A percentile compares a stretch with the other conserved stretches of the same genome.
Conservation (phyloP, 345 rosid species). For the Geranium rotundifolium region DNA sequence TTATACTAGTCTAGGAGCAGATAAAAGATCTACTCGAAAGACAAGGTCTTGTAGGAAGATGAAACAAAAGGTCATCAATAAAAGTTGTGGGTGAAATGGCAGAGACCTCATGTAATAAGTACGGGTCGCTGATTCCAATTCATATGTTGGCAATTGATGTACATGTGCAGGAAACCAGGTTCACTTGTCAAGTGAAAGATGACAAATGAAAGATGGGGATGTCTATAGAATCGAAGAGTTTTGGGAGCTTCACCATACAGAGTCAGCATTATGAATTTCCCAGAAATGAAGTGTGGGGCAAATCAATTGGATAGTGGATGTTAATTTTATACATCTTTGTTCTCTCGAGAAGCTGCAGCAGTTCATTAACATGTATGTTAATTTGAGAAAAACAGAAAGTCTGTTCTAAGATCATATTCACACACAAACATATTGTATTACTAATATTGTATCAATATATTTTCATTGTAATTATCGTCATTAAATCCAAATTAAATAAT, state of each 20-base stretch:
- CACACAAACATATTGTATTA: background rate
- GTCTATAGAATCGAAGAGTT: background rate
- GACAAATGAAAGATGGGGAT: background rate
- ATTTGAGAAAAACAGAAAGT: background rate
- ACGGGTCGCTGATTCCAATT: background rate
- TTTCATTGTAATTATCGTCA: too few species aligned
- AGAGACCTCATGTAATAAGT: too few species aligned
- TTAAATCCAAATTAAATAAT: too few species aligned
- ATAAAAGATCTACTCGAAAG: too few species aligned
- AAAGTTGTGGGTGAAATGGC: too few species aligned
- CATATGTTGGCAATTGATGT: too few species aligned
- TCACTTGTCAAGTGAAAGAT: background rate
- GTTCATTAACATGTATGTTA: conserved; percentile 14
- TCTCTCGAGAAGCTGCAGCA: conserved; percentile 11
- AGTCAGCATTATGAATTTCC: background rate
- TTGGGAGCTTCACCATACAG: conserved; percentile 2
- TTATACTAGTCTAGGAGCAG: too few species aligned
- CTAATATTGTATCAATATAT: too few species aligned
- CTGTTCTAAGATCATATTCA: background rate
- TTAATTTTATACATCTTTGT: conserved; percentile 1
- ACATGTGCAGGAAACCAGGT: conserved; percentile 18
- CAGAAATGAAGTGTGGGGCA: background rate
- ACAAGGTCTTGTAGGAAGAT: too few species aligned
- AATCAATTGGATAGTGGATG: background rate
- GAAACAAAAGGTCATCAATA: too few species aligned